Percentiles rank a stretch among this genome's conserved stretches.
These are phyloP conservation scores for Fonsecaea monophora DNA, from an alignment of 2,329 filamentous ascomycete species.

Conservation along the genomic window DNA sequence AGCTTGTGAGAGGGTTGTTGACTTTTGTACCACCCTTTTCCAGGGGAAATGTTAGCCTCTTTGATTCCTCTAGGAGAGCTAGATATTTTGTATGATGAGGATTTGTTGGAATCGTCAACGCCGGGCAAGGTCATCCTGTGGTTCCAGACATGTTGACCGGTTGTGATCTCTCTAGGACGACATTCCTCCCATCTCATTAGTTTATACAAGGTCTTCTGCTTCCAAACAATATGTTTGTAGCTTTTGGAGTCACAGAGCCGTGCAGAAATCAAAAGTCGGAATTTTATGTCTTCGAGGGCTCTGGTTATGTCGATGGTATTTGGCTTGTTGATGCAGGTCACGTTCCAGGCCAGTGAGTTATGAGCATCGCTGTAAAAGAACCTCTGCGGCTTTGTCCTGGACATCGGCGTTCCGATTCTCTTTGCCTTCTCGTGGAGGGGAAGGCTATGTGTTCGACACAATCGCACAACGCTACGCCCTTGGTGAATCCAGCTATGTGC, in stretches of 20 bases:
- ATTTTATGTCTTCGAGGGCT: too few species aligned
- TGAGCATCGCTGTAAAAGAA: too few species aligned
- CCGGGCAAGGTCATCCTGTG: background rate
- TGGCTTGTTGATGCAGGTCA: too few species aligned
- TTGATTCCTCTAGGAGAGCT: background rate
- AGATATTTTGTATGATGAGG: background rate
- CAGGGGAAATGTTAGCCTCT: background rate
- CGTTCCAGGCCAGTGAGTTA: too few species aligned
- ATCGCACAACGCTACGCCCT: too few species aligned
- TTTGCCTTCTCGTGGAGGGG: too few species aligned
- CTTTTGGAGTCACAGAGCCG: background rate
- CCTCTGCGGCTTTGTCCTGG: too few species aligned
- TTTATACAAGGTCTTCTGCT: background rate
- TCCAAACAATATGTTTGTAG: background rate
- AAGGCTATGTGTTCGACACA: too few species aligned
- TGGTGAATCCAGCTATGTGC: too few species aligned
- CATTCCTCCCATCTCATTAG: background rate
- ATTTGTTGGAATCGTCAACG: background rate
- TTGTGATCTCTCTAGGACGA: background rate
- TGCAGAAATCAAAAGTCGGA: too few species aligned
- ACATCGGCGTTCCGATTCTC: too few species aligned
- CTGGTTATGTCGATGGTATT: too few species aligned
- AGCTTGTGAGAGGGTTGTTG: background rate
- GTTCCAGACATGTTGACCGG: background rate
- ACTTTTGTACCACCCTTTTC: background rate